Base-by-base conservation (phyloP, 208 protist species). In the Porcisia deanei region DNA sequence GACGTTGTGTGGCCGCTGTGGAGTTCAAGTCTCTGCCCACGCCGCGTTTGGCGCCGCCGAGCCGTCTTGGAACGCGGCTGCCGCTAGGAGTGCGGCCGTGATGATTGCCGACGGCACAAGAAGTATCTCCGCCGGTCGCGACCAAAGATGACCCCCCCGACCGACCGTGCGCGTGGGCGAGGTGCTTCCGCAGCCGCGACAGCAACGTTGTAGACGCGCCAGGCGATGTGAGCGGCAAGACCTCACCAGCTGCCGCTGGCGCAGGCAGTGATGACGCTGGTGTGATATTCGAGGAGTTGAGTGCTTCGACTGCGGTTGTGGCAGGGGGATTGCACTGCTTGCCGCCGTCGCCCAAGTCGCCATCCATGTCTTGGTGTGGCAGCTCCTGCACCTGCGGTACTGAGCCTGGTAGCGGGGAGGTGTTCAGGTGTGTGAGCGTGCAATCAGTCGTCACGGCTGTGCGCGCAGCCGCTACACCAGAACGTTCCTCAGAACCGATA, bases 141-240 rank as follows among this genome's bases (percentile, higher is more conserved):
- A 16, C 34, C 60, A 65, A 9, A 39, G 39, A 7, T 16, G 60
- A 5, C 60, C 10, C 20, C 3, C 60, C 34, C n/a, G 60, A n/a
- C 25, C 16, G 25, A 39, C 60, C 60, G 60, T 65, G 60, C 12
- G 60, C 39, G 60, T 65, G 60, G 3, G 60, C 60, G 60, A 65
- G 60, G n/a, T 65, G 60, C 1, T n/a, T 65, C 12, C 60, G 60
- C 60, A n/a, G 25, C 30, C 60, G 60, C 34, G 60, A 43, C 60
- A 65, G 14, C n/a, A 39, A 8, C 60, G 60, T 39, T 39, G 25
- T 41, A 3, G 60, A 18, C n/a, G 8, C 60, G 25, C 60, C 57
- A 5, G n/a, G 57, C 57, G 57, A 61, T 34, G 14, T 14, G 57
- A 34, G n/a, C 8, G 57, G n/a, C 5, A 14, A 22, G 57, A 6